Conservation (phyloP, 1,139 yeast genomes). For the Pichia sp. region DNA sequence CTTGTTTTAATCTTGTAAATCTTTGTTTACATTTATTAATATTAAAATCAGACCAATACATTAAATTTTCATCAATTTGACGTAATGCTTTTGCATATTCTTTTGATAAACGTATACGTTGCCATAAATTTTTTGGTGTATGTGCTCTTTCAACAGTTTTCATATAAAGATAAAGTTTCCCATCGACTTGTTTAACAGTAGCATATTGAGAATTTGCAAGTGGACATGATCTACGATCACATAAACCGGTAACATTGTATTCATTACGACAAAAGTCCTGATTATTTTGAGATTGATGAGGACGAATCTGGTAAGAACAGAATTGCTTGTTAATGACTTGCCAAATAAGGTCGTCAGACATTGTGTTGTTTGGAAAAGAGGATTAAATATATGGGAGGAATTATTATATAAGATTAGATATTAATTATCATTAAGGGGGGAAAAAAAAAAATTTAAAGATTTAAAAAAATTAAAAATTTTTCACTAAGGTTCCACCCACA, state of each 20-base stretch:
- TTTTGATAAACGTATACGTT: slow-evolving; percentile 79
- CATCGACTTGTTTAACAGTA: slow-evolving; percentile 84
- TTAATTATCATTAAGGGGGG: too few species aligned
- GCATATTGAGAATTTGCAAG: slow-evolving; percentile 95
- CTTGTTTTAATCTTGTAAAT: slow-evolving; percentile 88
- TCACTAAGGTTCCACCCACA: too few species aligned
- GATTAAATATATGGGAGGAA: neutral
- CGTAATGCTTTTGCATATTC: slow-evolving; percentile 81
- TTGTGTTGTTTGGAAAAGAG: slow-evolving; percentile 1
- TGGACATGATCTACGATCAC: slow-evolving; percentile 92
- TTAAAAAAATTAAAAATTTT: too few species aligned
- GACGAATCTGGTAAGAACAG: slow-evolving; percentile 48
- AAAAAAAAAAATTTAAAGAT: too few species aligned
- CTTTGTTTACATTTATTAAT: slow-evolving; percentile 94
- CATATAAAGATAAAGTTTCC: slow-evolving; percentile 85
- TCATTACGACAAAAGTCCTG: slow-evolving; percentile 57
- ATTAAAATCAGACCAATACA: slow-evolving; percentile 89
- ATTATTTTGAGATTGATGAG: slow-evolving; percentile 43
- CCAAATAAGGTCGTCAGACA: slow-evolving; percentile 41
- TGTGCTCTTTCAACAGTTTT: slow-evolving; percentile 97
- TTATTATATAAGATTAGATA: too few species aligned
- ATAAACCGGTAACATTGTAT: slow-evolving; percentile 71
- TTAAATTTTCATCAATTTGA: slow-evolving; percentile 80
- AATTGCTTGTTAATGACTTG: slow-evolving; percentile 55
- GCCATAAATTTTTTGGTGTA: slow-evolving; percentile 91